These are phyloP conservation scores for Linum tenue DNA, from an alignment of 345 rosid species.

Conservation along the genomic window DNA sequence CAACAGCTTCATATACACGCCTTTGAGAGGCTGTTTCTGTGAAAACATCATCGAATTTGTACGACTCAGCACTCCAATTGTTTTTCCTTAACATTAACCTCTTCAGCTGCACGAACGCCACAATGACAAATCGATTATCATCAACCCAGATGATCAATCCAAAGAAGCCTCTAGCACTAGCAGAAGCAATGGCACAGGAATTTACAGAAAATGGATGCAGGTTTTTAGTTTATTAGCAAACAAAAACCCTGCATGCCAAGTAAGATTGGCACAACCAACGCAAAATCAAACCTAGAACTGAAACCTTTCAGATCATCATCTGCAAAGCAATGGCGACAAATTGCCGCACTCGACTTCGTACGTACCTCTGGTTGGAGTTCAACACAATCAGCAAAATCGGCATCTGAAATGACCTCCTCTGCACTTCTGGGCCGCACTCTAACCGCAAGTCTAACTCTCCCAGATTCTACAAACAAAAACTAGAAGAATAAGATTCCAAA, in stretches of 20 bases:
- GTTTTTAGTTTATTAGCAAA: neutral
- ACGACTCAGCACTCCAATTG: constrained; percentile 86
- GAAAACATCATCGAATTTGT: constrained; percentile 73
- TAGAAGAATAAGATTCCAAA: neutral
- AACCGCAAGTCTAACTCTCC: constrained; percentile 82
- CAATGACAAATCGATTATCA: neutral
- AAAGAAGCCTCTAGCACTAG: neutral
- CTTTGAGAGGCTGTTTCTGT: constrained; percentile 78
- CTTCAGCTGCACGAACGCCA: constrained; percentile 44
- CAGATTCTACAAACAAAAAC: constrained; percentile 37
- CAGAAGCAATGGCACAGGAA: neutral
- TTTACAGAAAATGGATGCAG: neutral
- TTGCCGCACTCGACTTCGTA: neutral
- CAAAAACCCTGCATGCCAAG: neutral
- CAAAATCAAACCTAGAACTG: neutral
- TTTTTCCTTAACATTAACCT: constrained; percentile 73
- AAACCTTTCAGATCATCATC: neutral
- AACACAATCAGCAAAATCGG: constrained; percentile 76
- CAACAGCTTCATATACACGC: constrained; percentile 85
- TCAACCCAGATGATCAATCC: neutral
- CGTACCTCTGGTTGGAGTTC: constrained; percentile 84
- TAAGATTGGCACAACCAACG: neutral
- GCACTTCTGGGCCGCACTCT: constrained; percentile 72
- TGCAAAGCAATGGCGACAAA: neutral
- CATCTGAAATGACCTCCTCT: constrained; percentile 63